Base-by-base conservation (phyloP, 208 protist genomes). In the Leptomonas seymouri region DNA sequence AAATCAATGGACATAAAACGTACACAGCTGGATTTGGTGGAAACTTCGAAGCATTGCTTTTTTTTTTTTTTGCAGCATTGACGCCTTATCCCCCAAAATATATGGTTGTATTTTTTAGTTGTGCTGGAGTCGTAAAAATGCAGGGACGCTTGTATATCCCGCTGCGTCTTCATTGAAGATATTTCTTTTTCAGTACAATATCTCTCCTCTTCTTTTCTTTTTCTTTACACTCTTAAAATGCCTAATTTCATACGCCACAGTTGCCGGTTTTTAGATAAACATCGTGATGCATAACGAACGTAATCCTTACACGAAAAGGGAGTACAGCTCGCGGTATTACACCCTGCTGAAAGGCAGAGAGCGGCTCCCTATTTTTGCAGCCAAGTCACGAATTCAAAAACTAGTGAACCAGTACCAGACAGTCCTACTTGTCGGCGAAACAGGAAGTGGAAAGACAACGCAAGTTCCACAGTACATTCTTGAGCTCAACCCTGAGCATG, bases 381-480 rank as follows among this genome's bases (percentile, higher is more conserved):
- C 79, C 0, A 93, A 92, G 64, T 73, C 81, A 21, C 72, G 82
- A 27, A 89, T 96, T 67, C 82, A 93, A 66, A 81, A 98, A 50
- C 79, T 99, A 21, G 57, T 99, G 9, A 67, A 71, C n/a, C 78
- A 84, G 34, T 90, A 97, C 49, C 92, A 96, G 54, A 93, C 96
- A 0, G 45, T 98, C 0, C 84, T 99, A 11, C 79, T 99, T 20
- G 92, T 94, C 18, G 95, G 96, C 27, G 94, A 97, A 59, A 99
- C 97, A 11, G 97, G 97, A 28, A 98, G 89, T 73, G 97, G 97
- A 50, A 99, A 99, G 66, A 97, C 94, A 41, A 98, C 97, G 15
- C 97, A 99, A 73, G 89, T 99, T 14, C 94, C 97, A 11, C 97
- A 98, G 74, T 98, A 94, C 68, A 74, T 99, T 31, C 57, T 98